These are phyloP conservation scores for Polygonum maritimum DNA, from an alignment of 148 eudicot species.

Conservation along the genomic window DNA sequence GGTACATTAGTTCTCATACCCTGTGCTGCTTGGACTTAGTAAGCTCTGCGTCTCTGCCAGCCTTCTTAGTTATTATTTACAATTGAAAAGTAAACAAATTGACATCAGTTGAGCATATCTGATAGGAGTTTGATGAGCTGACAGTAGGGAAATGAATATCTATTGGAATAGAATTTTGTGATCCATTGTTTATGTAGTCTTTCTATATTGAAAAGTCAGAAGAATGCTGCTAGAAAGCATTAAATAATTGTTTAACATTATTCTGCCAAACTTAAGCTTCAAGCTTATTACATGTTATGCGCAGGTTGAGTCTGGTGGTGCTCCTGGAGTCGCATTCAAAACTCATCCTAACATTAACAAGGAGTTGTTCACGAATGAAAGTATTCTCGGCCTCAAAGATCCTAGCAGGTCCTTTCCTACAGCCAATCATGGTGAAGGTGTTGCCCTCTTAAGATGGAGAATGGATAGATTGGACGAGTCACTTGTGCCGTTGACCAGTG, in stretches of 20 bases:
- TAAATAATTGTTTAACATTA: background rate
- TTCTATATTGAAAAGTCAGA: background rate
- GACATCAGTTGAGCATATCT: background rate
- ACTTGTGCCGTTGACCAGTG: constrained; percentile 83
- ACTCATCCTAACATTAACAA: constrained; percentile 95
- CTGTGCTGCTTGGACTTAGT: background rate
- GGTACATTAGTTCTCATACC: constrained; percentile 32
- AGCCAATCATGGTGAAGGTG: constrained; percentile 77
- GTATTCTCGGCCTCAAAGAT: constrained; percentile 90
- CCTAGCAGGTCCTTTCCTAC: constrained; percentile 82
- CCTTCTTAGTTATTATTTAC: background rate
- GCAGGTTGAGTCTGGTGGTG: constrained; percentile 81
- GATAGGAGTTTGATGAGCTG: background rate
- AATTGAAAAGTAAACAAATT: background rate
- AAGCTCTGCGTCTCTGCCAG: background rate
- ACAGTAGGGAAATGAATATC: background rate
- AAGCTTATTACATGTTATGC: constrained; percentile 7
- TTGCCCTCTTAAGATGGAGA: constrained; percentile 88
- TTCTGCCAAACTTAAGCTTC: constrained; percentile 6
- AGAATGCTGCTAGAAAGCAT: background rate
- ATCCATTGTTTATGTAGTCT: background rate
- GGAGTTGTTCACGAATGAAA: constrained; percentile 64
- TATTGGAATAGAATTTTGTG: background rate
- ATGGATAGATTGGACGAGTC: constrained; percentile 88
- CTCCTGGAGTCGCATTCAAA: constrained; percentile 70